These are phyloP conservation scores for Blastomyces silverae DNA, from an alignment of 2,329 filamentous ascomycete genomes.

Conservation along the genomic window DNA sequence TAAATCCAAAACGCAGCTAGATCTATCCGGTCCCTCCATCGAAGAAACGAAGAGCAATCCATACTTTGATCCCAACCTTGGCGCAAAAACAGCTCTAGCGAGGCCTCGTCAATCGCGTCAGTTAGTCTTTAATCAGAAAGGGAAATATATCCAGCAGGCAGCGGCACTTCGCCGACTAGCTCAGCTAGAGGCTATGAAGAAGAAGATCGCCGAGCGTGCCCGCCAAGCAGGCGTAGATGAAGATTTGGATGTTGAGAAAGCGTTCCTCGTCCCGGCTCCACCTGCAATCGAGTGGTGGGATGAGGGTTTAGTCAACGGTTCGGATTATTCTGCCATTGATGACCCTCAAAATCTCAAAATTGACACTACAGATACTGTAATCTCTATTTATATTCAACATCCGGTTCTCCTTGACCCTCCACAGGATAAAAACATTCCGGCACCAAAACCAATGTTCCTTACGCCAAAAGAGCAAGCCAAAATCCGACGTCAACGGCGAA, in stretches of 20 bases:
- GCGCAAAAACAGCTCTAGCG: slow-evolving; percentile 50
- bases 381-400: slow-evolving; percentile 88
- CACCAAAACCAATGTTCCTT: slow-evolving; percentile 83
- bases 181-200: slow-evolving; percentile 89
- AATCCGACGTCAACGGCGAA: slow-evolving; percentile 77
- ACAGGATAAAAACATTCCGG: slow-evolving; percentile 73
- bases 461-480: slow-evolving; percentile 89
- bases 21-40: slow-evolving; percentile 51
- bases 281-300: slow-evolving; percentile 98
- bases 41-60: slow-evolving; percentile 64
- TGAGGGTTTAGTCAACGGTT: slow-evolving; percentile 71
- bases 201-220: slow-evolving; percentile 77
- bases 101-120: slow-evolving; percentile 66
- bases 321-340: slow-evolving; percentile 65
- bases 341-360: slow-evolving; percentile 63
- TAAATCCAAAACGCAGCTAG: slow-evolving; percentile 47
- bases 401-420: slow-evolving; percentile 85
- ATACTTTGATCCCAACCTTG: slow-evolving; percentile 68
- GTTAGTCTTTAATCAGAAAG: slow-evolving; percentile 86
- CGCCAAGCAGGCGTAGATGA: slow-evolving; percentile 92
- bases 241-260: slow-evolving; percentile 79
- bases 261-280: slow-evolving; percentile 74
- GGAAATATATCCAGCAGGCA: slow-evolving; percentile 94
- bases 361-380: slow-evolving; percentile 69
- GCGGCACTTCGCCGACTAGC: slow-evolving; percentile 82